A percentile compares a stretch with the other conserved stretches of the same genome.
These are phyloP conservation scores for Trichophyton schoenleinii DNA, from an alignment of 2,329 filamentous ascomycete species.

Conservation along the genomic window DNA sequence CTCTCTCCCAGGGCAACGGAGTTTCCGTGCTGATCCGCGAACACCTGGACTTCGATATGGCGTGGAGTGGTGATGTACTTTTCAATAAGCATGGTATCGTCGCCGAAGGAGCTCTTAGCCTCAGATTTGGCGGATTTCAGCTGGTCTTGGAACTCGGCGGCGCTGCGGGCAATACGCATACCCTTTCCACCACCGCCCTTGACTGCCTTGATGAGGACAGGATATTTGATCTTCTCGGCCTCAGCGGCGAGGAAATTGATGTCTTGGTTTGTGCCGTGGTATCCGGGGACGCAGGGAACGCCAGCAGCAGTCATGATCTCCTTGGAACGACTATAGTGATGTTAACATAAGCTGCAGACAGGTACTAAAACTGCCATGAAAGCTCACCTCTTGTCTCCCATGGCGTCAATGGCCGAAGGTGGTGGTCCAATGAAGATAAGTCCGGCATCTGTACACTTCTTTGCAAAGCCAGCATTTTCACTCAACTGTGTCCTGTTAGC, in stretches of 20 bases:
- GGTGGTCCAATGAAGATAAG: conserved; percentile 92
- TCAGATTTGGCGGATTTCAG: conserved; percentile 53
- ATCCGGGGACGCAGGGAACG: conserved; percentile 91
- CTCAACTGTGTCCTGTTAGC: conserved; percentile 43
- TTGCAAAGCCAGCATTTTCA: conserved; percentile 84
- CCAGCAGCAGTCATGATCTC: conserved; percentile 94
- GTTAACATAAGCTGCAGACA: background rate
- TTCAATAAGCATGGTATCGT: conserved; percentile 55
- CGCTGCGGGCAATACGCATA: conserved; percentile 50
- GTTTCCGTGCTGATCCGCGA: conserved; percentile 53
- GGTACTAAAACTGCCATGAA: background rate
- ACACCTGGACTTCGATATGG: conserved; percentile 56
- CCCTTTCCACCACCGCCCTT: conserved; percentile 57
- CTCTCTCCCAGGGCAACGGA: conserved; percentile 52
- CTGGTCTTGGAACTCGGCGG: conserved; percentile 48
- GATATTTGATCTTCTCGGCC: conserved; percentile 58
- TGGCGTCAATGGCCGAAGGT: conserved; percentile 58
- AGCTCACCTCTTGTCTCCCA: conserved; percentile 76
- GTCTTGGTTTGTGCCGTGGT: conserved; percentile 77
- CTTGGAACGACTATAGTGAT: conserved; percentile 53
- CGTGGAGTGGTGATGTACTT: conserved; percentile 56
- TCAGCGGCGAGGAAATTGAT: conserved; percentile 49
- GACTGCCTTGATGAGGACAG: conserved; percentile 53
- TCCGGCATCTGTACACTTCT: conserved; percentile 75
- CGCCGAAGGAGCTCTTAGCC: conserved; percentile 51